Percentiles rank a stretch among this genome's conserved stretches.
phyloP scores from a whole-genome alignment of 495 filamentous ascomycete species.

The Oleoguttula mirabilis region DNA sequence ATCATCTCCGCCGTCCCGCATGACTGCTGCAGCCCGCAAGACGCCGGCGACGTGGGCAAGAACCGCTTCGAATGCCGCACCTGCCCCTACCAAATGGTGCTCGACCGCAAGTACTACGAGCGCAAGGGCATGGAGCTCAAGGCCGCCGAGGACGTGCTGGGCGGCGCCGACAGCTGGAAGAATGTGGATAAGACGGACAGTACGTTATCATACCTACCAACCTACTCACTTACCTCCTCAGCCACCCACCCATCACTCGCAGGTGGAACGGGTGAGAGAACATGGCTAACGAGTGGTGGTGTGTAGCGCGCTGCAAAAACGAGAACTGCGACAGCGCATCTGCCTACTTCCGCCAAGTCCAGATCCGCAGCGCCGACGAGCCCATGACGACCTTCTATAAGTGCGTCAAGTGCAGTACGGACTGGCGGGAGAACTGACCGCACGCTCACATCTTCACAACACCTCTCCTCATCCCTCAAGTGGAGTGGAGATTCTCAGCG shows the following conservation, averaged over 20 bases:
- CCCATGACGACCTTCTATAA: constrained; percentile 95
- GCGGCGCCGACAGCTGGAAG: constrained; percentile 73
- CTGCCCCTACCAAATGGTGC: constrained; percentile 76
- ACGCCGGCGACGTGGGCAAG: constrained; percentile 30
- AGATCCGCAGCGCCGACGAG: constrained; percentile 96
- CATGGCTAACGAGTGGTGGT: too few species aligned
- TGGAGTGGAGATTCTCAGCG: too few species aligned
- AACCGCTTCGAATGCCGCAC: constrained; percentile 86
- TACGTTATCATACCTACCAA: constrained; percentile 26
- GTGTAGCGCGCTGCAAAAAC: constrained; percentile 67
- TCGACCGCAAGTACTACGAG: constrained; percentile 46
- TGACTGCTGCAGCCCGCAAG: constrained; percentile 32
- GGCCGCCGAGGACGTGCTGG: constrained; percentile 84
- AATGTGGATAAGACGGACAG: constrained; percentile 71
- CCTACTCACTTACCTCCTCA: background rate
- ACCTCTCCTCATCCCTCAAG: too few species aligned
- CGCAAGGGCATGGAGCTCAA: constrained; percentile 37
- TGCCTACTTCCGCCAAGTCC: constrained; percentile 90
- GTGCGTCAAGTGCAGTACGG: constrained; percentile 24
- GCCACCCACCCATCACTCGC: background rate
- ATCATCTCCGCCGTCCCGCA: constrained; percentile 49
- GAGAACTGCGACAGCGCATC: constrained; percentile 61
- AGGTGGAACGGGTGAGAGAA: too few species aligned
- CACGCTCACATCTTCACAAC: too few species aligned
- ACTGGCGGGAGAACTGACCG: constrained; percentile 20